These are phyloP conservation scores for Tephrocybe sp. DNA, from an alignment of 768 basidiomycete species.

Conservation along the genomic window DNA sequence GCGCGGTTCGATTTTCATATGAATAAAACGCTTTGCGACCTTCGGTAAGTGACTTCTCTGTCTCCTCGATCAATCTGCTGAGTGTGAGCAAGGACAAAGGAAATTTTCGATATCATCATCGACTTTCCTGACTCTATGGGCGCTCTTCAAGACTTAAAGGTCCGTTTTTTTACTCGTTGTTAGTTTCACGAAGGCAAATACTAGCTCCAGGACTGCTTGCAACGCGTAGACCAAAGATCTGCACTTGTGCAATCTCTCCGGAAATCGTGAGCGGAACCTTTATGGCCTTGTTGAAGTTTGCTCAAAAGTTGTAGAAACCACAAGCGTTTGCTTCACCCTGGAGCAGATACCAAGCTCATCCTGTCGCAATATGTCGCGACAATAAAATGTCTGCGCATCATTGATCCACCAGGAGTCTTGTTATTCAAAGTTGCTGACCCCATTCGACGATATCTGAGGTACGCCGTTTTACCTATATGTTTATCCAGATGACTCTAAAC, in stretches of 20 bases:
- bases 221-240: constrained; percentile 77
- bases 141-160: constrained; percentile 85
- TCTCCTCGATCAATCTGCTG: not conserved
- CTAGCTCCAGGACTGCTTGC: constrained; percentile 59
- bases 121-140: constrained; percentile 88
- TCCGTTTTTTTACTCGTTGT: constrained; percentile 25
- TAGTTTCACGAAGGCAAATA: not conserved
- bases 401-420: constrained; percentile 92
- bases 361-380: constrained; percentile 88
- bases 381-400: constrained; percentile 84
- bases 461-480: constrained; percentile 9
- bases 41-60: constrained; percentile 54
- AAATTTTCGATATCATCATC: constrained; percentile 96
- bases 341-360: constrained; percentile 92
- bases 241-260: constrained; percentile 77
- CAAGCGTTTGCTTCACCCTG: constrained; percentile 90
- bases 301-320: constrained; percentile 54
- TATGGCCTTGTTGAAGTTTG: not conserved
- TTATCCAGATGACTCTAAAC: not conserved
- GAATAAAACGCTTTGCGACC: constrained; percentile 85
- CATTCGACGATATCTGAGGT: constrained; percentile 88
- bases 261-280: constrained; percentile 57
- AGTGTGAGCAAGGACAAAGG: constrained; percentile 51
- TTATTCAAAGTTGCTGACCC: constrained; percentile 94
- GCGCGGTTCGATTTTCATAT: constrained; percentile 91